Conservation (phyloP, 768 basidiomycete species). For the Hericium alpestre region DNA sequence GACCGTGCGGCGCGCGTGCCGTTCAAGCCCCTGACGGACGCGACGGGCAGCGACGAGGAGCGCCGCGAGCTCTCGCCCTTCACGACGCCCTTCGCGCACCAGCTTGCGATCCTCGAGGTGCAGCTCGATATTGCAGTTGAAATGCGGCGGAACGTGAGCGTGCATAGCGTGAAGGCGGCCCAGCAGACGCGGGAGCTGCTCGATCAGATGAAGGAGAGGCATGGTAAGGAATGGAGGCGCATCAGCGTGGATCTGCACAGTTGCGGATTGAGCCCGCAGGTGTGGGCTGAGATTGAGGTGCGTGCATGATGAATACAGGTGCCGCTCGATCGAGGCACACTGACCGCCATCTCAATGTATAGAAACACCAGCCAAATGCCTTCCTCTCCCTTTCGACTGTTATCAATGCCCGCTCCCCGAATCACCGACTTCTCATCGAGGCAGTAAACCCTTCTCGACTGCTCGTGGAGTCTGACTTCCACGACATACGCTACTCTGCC, state of each 20-base stretch:
- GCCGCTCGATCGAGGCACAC: neutral
- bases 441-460: slow-evolving; percentile 56
- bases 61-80: slow-evolving; percentile 64
- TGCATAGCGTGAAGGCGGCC: slow-evolving; percentile 80
- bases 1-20: slow-evolving; percentile 76
- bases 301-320: slow-evolving; percentile 11
- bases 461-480: slow-evolving; percentile 79
- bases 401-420: slow-evolving; percentile 66
- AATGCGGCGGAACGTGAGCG: slow-evolving; percentile 62
- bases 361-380: slow-evolving; percentile 66
- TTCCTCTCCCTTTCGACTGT: slow-evolving; percentile 83
- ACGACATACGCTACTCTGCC: slow-evolving; percentile 50
- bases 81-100: slow-evolving; percentile 70
- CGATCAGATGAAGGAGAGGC: slow-evolving; percentile 42
- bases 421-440: slow-evolving; percentile 53
- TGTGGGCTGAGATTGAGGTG: slow-evolving; percentile 69
- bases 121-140: slow-evolving; percentile 83
- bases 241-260: slow-evolving; percentile 88
- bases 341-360: slow-evolving; percentile 2
- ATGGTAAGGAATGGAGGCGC: slow-evolving; percentile 44
- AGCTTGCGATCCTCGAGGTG: slow-evolving; percentile 66
- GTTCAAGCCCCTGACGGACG: slow-evolving; percentile 33
- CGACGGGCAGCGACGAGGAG: slow-evolving; percentile 15
- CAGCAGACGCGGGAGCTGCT: slow-evolving; percentile 61
- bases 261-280: slow-evolving; percentile 74